Evolutionary conservation across 2,329 filamentous ascomycete genomes (phyloP).

Genomic region (Aulographum hederae): DNA sequence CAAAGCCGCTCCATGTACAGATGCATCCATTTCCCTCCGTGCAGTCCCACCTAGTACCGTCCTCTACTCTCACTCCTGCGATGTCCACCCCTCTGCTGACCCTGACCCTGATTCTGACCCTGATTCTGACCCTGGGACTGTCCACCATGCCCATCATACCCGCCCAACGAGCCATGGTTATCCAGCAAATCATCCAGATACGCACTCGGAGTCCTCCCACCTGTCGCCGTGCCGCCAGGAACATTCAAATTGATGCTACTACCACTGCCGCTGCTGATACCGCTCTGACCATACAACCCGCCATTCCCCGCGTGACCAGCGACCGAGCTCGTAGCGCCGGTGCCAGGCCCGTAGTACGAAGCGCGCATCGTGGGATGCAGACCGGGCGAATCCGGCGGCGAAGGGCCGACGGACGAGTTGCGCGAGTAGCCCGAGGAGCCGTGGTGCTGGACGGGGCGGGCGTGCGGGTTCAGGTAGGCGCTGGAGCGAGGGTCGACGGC

Average conservation of each 20-base stretch:
- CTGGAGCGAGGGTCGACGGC: constrained; percentile 5
- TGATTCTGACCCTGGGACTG: too few species aligned
- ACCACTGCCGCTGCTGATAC: constrained; percentile 23
- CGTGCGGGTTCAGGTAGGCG: constrained; percentile 14
- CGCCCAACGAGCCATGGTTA: constrained; percentile 32
- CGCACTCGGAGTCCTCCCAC: constrained; percentile 64
- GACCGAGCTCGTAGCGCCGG: constrained; percentile 15
- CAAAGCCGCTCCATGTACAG: too few species aligned
- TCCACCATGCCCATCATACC: neutral
- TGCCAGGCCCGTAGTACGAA: constrained; percentile 4
- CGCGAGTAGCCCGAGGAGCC: constrained; percentile 14
- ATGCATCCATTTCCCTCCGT: too few species aligned
- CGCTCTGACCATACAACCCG: constrained; percentile 12
- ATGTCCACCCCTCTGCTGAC: too few species aligned
- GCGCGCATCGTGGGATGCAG: constrained; percentile 10
- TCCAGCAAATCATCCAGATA: constrained; percentile 83
- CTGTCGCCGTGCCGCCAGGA: constrained; percentile 29
- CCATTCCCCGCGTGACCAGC: constrained; percentile 14
- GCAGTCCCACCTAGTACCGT: too few species aligned
- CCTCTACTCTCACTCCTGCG: too few species aligned
- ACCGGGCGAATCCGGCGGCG: constrained; percentile 16
- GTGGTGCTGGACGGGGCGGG: too few species aligned
- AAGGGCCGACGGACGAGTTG: constrained; percentile 11
- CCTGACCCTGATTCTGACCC: too few species aligned
- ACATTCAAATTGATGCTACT: constrained; percentile 49